Evolutionary conservation across 202 grass and related monocot species (phyloP), one percentile per base, ranked within the genome.

Genomic region (Cymbopogon flexuosus): DNA sequence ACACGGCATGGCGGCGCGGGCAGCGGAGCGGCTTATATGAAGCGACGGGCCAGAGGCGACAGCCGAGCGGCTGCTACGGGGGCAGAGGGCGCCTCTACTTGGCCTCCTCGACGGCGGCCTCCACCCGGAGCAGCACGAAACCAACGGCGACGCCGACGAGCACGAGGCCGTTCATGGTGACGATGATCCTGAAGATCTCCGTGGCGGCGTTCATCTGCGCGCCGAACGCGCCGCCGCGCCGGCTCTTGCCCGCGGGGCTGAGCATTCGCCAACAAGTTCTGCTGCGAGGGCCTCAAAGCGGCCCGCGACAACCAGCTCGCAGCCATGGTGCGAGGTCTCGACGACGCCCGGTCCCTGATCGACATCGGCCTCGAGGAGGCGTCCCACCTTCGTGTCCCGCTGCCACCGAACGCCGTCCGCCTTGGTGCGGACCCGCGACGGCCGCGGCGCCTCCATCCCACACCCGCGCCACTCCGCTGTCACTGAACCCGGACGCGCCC

Each of bases 251-350:
- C 2, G 74, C 68, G 41, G 88, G 52, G 80, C 81, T 76, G 14
- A 94, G 84, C 37, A 2, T 98, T 98, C 72, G 76, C 96, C 63
- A 95, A 98, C 84, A 95, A 90, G 80, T 98, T 95, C 82, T 99
- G 96, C 80, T 99, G 96, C 37, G 92, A 99, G 10, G 92, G 81
- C 54, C 77, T 99, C 14, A 99, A 95, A 85, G 42, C 85, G 5
- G 80, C 82, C 33, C 95, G 92, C 87, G 96, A 99, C 87, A 77
- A 80, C 82, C 84, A 57, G 77, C 88, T 99, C 13, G 90, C 92
- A 3, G 58, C 86, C 61, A 86, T 93, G 81, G 88, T 99, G 16
- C 76, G 79, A 18, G 72, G 81, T 29, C 60, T 79, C 11, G 88
- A 95, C 46, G 88, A 91, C 49, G 96, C 92, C 5, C 81, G 89